Percentiles rank a stretch among this genome's conserved stretches.
These are phyloP conservation scores for Cokeromyces recurvatus DNA, from an alignment of 371 early-diverging fungal species.

Conservation along the genomic window DNA sequence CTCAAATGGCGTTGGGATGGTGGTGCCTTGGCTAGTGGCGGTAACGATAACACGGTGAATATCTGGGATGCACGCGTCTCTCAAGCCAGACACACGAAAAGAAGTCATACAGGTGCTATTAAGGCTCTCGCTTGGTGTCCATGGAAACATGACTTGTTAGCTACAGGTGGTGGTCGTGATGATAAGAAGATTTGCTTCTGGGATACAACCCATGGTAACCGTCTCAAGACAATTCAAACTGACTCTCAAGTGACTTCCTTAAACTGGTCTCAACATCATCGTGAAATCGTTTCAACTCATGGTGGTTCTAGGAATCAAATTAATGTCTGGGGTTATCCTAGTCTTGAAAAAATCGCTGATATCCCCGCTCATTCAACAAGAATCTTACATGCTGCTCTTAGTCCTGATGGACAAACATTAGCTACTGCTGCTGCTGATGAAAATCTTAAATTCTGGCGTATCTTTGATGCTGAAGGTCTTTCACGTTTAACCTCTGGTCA, in stretches of 20 bases:
- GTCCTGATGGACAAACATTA: slow-evolving; percentile 91
- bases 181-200: slow-evolving; percentile 95
- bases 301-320: slow-evolving; percentile 89
- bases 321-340: slow-evolving; percentile 88
- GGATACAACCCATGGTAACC: slow-evolving; percentile 79
- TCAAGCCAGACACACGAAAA: slow-evolving; percentile 64
- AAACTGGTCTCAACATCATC: slow-evolving; percentile 87
- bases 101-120: slow-evolving; percentile 83
- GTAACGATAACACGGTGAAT: slow-evolving; percentile 94
- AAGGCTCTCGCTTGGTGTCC: slow-evolving; percentile 99
- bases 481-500: neutral
- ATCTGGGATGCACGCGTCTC: slow-evolving; percentile 85
- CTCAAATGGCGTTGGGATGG: slow-evolving; percentile 92
- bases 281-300: slow-evolving; percentile 93
- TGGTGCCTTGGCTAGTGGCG: slow-evolving; percentile 88
- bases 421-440: slow-evolving; percentile 95
- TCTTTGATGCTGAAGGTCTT: slow-evolving; percentile 57
- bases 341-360: slow-evolving; percentile 71
- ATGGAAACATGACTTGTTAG: slow-evolving; percentile 89
- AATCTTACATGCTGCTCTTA: slow-evolving; percentile 85
- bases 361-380: slow-evolving; percentile 87
- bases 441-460: slow-evolving; percentile 96
- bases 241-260: slow-evolving; percentile 95
- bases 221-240: slow-evolving; percentile 69
- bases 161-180: slow-evolving; percentile 95